Conservation (phyloP, 169 alveolate genomes). For the Blepharisma undulans region DNA sequence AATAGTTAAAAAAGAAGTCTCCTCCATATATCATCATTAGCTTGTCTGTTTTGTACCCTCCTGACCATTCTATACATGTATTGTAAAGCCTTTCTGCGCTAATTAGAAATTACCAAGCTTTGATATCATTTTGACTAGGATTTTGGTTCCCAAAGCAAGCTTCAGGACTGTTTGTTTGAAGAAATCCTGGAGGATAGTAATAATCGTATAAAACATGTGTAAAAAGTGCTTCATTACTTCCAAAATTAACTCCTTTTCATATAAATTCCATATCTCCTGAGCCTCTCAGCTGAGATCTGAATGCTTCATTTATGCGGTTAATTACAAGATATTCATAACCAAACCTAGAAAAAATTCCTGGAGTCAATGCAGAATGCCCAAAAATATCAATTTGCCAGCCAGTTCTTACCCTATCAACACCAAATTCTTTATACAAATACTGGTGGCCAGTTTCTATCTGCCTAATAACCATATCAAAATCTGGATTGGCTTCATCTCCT, state of each 20-base stretch:
- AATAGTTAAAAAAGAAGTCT: not conserved
- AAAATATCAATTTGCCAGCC: conserved; percentile 92
- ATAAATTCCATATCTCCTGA: conserved; percentile 67
- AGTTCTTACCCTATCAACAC: conserved; percentile 58
- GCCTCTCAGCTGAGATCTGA: conserved; percentile 44
- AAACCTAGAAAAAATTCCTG: conserved; percentile 63
- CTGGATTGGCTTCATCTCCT: conserved; percentile 89
- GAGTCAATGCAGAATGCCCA: conserved; percentile 80
- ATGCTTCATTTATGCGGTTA: conserved; percentile 60
- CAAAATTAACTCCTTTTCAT: conserved; percentile 55
- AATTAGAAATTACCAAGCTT: not conserved
- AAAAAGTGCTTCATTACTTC: not conserved
- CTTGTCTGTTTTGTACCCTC: not conserved
- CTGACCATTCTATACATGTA: too few relatives aligned
- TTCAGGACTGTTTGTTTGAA: not conserved
- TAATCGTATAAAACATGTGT: conserved; percentile 28
- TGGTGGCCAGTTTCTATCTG: conserved; percentile 72
- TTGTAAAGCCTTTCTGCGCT: not conserved
- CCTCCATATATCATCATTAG: conserved; percentile 28
- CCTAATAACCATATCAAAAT: conserved; percentile 67
- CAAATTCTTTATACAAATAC: conserved; percentile 66
- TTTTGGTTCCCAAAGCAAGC: not conserved
- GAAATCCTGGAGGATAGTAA: conserved; percentile 17
- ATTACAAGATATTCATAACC: conserved; percentile 63
- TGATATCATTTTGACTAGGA: not conserved